These are phyloP conservation scores for Ogataea hybrid DNA, from an alignment of 1,139 yeast genomes.

Conservation along the genomic window DNA sequence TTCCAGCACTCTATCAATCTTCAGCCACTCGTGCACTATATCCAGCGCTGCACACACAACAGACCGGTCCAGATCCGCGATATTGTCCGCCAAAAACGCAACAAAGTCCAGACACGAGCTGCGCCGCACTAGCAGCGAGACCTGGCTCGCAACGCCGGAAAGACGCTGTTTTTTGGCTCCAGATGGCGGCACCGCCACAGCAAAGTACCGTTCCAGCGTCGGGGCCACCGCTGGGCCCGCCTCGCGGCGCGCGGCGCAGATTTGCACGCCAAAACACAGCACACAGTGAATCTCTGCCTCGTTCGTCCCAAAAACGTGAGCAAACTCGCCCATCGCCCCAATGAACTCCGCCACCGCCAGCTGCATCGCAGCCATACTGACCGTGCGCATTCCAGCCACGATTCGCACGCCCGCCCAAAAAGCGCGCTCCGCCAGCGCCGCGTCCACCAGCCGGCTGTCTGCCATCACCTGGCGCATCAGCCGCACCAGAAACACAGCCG, in stretches of 20 bases:
- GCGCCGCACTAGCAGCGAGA: conserved; percentile 1
- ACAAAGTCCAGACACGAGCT: background rate
- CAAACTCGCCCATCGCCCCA: background rate
- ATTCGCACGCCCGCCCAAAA: conserved; percentile 1
- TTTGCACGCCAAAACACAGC: conserved; percentile 3
- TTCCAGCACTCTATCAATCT: too few species aligned
- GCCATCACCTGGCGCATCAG: conserved; percentile 1
- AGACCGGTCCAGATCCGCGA: conserved; percentile 1
- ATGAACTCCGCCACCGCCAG: background rate
- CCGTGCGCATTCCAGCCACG: conserved; percentile 1
- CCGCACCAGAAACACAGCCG: background rate
- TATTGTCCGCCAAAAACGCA: background rate
- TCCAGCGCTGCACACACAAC: background rate
- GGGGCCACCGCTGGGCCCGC: background rate
- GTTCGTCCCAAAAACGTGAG: too few species aligned
- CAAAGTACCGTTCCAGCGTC: conserved; percentile 1
- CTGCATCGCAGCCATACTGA: conserved; percentile 1
- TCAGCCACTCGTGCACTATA: background rate
- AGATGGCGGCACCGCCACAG: background rate
- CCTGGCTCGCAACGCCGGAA: background rate
- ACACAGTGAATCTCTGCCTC: conserved; percentile 1
- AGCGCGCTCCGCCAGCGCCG: background rate
- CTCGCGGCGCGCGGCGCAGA: background rate
- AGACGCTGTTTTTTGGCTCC: background rate
- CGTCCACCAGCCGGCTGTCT: background rate